Conservation (phyloP, 345 rosid genomes). For the Melastoma malabathricum region DNA sequence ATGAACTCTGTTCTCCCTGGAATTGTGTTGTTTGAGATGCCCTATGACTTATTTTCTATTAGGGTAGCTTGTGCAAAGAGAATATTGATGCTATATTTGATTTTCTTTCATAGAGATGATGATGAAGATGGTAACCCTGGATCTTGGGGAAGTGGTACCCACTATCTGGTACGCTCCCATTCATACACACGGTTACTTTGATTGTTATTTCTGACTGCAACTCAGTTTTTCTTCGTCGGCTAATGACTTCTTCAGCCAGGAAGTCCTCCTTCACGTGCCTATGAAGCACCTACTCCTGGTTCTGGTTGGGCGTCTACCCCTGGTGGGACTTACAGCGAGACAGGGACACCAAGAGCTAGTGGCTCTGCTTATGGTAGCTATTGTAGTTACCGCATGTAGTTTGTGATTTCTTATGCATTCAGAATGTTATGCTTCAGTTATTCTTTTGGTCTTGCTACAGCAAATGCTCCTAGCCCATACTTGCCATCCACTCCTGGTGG, state of each 20-base stretch:
- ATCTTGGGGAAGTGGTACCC: conserved; percentile 84
- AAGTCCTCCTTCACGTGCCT: conserved; percentile 78
- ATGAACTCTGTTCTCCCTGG: too few species aligned
- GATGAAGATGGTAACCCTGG: conserved; percentile 97
- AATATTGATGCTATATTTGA: neutral
- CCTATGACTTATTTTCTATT: neutral
- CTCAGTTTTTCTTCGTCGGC: neutral
- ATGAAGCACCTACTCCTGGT: conserved; percentile 96
- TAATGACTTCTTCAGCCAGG: conserved; percentile 43
- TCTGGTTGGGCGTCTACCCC: conserved; percentile 90
- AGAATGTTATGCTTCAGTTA: neutral
- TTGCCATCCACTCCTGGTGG: conserved; percentile 86
- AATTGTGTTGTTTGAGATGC: too few species aligned
- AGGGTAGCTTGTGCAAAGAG: neutral
- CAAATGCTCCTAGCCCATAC: conserved; percentile 89
- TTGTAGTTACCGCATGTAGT: conserved; percentile 1
- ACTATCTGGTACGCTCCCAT: conserved; percentile 49
- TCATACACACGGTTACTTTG: neutral
- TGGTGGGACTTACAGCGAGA: conserved; percentile 76
- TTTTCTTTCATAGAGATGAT: conserved; percentile 39
- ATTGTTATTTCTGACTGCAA: neutral
- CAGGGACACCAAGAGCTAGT: conserved; percentile 86
- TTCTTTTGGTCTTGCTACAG: conserved; percentile 25
- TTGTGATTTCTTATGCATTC: neutral
- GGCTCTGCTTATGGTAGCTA: conserved; percentile 54